phyloP scores from a whole-genome alignment of 2,329 filamentous ascomycete genomes.

The Monosporascus cannonballus region DNA sequence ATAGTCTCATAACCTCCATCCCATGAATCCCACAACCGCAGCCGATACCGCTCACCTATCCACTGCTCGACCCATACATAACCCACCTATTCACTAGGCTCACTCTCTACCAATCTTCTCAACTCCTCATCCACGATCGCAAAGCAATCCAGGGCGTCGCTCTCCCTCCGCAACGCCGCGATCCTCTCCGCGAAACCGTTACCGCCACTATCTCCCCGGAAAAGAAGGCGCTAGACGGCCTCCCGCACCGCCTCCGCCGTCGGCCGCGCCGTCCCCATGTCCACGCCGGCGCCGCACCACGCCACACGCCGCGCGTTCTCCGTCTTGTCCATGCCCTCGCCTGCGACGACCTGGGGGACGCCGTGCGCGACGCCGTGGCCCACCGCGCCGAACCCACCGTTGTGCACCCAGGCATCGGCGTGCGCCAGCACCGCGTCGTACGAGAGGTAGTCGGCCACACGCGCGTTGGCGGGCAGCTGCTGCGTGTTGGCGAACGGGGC shows the following conservation, averaged over 20 bases:
- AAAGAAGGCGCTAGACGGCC: conserved; percentile 24
- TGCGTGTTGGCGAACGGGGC: background rate
- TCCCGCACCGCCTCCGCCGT: conserved; percentile 17
- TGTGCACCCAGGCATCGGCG: conserved; percentile 32
- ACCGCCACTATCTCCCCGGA: conserved; percentile 1
- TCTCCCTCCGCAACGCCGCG: conserved; percentile 21
- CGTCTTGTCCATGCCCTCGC: conserved; percentile 35
- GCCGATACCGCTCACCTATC: background rate
- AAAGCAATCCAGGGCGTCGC: conserved; percentile 24
- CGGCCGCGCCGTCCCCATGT: conserved; percentile 23
- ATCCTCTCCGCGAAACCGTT: conserved; percentile 14
- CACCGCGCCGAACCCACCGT: conserved; percentile 35
- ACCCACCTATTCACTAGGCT: background rate
- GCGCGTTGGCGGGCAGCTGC: conserved; percentile 13
- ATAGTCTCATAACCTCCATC: no score
- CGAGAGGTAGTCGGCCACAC: conserved; percentile 30
- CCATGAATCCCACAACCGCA: no score
- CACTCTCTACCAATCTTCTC: conserved; percentile 2
- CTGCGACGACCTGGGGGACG: conserved; percentile 34
- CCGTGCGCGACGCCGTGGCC: conserved; percentile 34
- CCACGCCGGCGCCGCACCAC: conserved; percentile 28
- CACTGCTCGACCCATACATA: background rate
- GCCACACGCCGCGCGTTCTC: conserved; percentile 30
- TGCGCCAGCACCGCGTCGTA: conserved; percentile 33
- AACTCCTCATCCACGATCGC: conserved; percentile 21